These are phyloP conservation scores for Pseudofabraea citricarpa DNA, from an alignment of 2,329 filamentous ascomycete species.

Conservation along the genomic window DNA sequence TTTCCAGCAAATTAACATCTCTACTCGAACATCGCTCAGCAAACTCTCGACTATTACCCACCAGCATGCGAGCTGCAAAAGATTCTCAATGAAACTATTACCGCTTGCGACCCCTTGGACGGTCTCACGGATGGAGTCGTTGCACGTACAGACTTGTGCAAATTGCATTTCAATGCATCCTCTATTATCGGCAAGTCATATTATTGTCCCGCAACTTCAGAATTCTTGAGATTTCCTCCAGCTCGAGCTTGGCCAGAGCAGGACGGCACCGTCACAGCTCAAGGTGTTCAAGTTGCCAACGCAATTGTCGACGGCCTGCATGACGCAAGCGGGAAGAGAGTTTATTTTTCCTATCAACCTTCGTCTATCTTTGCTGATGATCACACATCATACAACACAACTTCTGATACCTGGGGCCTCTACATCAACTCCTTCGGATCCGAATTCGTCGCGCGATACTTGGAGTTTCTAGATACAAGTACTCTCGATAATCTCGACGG, in stretches of 20 bases:
- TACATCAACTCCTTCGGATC: slow-evolving; percentile 28
- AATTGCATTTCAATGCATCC: slow-evolving; percentile 38
- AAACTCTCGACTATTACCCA: slow-evolving; percentile 5
- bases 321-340: slow-evolving; percentile 28
- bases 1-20: slow-evolving; percentile 22
- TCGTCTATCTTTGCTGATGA: slow-evolving; percentile 24
- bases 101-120: slow-evolving; percentile 6
- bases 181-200: slow-evolving; percentile 39
- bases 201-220: slow-evolving; percentile 31
- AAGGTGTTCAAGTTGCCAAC: slow-evolving; percentile 29
- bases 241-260: slow-evolving; percentile 2
- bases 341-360: slow-evolving; percentile 31
- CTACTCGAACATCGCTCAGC: slow-evolving; percentile 3
- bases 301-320: slow-evolving; percentile 29
- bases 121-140: slow-evolving; percentile 16
- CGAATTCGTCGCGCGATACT: slow-evolving; percentile 27
- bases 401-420: slow-evolving; percentile 27
- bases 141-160: slow-evolving; percentile 40
- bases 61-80: slow-evolving; percentile 6
- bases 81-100: slow-evolving; percentile 4
- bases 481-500: slow-evolving; percentile 34
- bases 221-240: background rate
- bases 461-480: slow-evolving; percentile 30
- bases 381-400: slow-evolving; percentile 26
- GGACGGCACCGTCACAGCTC: slow-evolving; percentile 23